These are phyloP conservation scores for Trametes punicea DNA, from an alignment of 768 basidiomycete species.

Conservation along the genomic window DNA sequence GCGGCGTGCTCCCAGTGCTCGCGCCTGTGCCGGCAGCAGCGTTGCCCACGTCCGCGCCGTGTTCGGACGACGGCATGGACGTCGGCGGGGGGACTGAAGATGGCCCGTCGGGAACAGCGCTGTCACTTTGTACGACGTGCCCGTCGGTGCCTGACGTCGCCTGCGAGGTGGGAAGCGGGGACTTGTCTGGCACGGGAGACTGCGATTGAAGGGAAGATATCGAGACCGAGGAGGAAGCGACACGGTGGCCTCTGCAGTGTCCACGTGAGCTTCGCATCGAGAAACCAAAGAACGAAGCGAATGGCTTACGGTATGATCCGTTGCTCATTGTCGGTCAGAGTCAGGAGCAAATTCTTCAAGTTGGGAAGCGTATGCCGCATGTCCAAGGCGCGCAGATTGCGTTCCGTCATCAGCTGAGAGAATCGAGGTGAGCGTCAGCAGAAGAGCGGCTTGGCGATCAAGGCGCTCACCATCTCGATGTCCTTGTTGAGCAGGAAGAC, in stretches of 20 bases:
- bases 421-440: constrained; percentile 15
- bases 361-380: constrained; percentile 96
- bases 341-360: constrained; percentile 89
- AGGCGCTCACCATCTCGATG: constrained; percentile 77
- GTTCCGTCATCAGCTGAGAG: constrained; percentile 81
- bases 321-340: constrained; percentile 71
- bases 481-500: constrained; percentile 97
- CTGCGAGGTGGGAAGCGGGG: constrained; percentile 7
- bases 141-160: constrained; percentile 5
- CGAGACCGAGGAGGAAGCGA: constrained; percentile 19
- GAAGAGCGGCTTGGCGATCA: neutral
- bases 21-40: neutral
- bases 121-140: constrained; percentile 2
- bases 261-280: neutral
- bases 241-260: constrained; percentile 9
- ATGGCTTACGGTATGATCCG: constrained; percentile 42
- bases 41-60: neutral
- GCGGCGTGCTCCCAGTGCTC: constrained; percentile 34
- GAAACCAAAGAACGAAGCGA: neutral
- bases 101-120: neutral
- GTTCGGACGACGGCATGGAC: neutral
- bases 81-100: neutral
- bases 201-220: constrained; percentile 24
- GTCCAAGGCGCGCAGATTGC: constrained; percentile 85
- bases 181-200: constrained; percentile 14